phyloP scores from a whole-genome alignment of 805 yeast species.

The Nakazawaea peltata region DNA sequence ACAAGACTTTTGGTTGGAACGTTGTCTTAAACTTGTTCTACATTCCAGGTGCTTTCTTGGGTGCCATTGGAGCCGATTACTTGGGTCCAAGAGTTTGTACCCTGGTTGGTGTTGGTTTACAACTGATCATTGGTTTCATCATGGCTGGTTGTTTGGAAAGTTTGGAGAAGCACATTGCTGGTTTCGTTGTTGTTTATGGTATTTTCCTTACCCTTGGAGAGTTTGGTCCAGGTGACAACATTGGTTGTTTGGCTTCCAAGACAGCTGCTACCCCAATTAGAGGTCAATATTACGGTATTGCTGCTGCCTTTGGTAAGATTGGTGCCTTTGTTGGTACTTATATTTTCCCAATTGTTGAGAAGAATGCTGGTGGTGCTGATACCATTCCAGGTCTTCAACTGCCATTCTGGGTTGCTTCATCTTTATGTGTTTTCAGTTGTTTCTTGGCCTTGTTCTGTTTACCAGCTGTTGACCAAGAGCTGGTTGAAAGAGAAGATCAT shows the following conservation, averaged over 20 bases:
- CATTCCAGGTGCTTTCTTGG: constrained; percentile 82
- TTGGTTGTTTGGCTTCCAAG: constrained; percentile 82
- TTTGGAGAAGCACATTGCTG: constrained; percentile 58
- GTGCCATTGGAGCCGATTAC: constrained; percentile 81
- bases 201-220: constrained; percentile 84
- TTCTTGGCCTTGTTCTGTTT: constrained; percentile 58
- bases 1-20: constrained; percentile 86
- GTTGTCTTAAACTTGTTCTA: constrained; percentile 82
- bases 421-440: constrained; percentile 69
- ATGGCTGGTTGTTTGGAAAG: constrained; percentile 66
- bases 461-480: constrained; percentile 80
- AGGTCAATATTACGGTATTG: constrained; percentile 85
- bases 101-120: constrained; percentile 57
- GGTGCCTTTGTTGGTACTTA: constrained; percentile 92
- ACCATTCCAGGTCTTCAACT: constrained; percentile 53
- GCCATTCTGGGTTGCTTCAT: constrained; percentile 77
- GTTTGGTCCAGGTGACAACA: constrained; percentile 90
- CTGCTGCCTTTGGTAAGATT: constrained; percentile 86
- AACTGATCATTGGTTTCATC: constrained; percentile 73
- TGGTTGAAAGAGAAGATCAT: constrained; percentile 71
- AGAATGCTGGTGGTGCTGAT: constrained; percentile 45
- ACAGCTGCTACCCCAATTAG: constrained; percentile 81
- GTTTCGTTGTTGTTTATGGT: constrained; percentile 81
- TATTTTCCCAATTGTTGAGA: constrained; percentile 76
- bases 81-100: constrained; percentile 86